A percentile compares a stretch with the other conserved stretches of the same genome.
Conservation (phyloP, 345 rosid genomes). For the Salix caprea region DNA sequence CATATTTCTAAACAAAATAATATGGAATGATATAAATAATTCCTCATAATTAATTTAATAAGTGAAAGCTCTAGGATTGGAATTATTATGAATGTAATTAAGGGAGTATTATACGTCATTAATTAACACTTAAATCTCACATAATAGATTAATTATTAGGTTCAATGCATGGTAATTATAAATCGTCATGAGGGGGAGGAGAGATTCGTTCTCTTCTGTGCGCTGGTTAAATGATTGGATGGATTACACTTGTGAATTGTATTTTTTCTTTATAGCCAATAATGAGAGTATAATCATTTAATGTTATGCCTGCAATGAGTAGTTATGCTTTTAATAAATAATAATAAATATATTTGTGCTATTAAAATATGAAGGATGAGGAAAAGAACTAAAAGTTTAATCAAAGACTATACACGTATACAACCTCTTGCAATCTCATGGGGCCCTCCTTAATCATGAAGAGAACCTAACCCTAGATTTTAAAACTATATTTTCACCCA, state of each 20-base stretch:
- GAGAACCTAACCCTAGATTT: slow-evolving; percentile 31
- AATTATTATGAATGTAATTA: too few species aligned
- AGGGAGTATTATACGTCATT: too few species aligned
- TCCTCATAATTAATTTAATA: too few species aligned
- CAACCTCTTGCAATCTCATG: slow-evolving; percentile 31
- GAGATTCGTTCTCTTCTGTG: too few species aligned
- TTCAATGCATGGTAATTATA: too few species aligned
- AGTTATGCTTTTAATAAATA: background rate
- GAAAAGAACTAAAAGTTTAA: slow-evolving; percentile 4
- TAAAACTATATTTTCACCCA: slow-evolving; percentile 6
- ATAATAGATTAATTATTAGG: too few species aligned
- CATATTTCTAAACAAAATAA: too few species aligned
- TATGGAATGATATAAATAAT: too few species aligned
- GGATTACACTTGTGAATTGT: background rate
- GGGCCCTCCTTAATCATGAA: slow-evolving; percentile 37
- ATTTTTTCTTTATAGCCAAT: background rate
- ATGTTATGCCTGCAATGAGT: slow-evolving; percentile 22
- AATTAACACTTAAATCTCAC: too few species aligned
- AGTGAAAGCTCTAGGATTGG: too few species aligned
- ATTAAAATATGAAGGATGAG: background rate
- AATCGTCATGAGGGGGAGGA: too few species aligned
- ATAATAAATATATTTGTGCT: background rate
- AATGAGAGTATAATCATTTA: slow-evolving; percentile 11
- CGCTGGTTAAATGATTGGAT: slow-evolving; percentile 18
- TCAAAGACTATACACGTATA: slow-evolving; percentile 1